Base-by-base conservation (phyloP, 148 eudicot species). In the Talinum fruticosum region DNA sequence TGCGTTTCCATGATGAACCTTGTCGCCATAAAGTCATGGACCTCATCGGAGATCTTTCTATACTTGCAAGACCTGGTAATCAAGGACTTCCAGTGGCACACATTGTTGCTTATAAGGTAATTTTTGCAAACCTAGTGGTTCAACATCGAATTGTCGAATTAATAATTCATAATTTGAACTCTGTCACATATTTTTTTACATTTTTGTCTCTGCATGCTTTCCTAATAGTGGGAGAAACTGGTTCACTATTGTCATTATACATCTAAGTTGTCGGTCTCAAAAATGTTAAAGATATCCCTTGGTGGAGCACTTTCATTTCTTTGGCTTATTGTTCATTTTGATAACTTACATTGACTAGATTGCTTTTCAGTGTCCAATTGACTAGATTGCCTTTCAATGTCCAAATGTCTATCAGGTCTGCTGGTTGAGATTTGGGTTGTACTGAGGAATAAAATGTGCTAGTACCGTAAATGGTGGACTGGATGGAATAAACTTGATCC, bases 21-120 rank as follows among this genome's bases (percentile, higher is more conserved):
- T 96, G 99, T 78, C 90, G 99, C 47, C 99, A 96, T 76, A 96
- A 96, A 83, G 90, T 91, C 74, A 78, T 96, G 79, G 99, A 96
- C 88, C 93, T 96, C 80, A 90, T 96, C 73, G 99, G 99, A 32
- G 99, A 96, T 82, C 82, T 96, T 72, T 93, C 99, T 76, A 77
- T 93, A 64, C 83, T 91, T 75, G 99, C 97, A 57, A 83, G 80
- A 41, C 78, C 74, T 71, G 99, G 99, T 37, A 96, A 85, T 85
- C 99, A 93, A 88, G 99, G 99, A 67, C 85, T 96, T 85, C 97
- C 93, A 16, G 76, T 91, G 69, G 97, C 94, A 66, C 89, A 91
- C 71, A 82, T 91, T 65, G 81, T 96, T 79, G 92, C 92, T 76
- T 93, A 91, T 86, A 93, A 91, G 99, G 99, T 80, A 70, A 76